Conservation (phyloP, 441 rosid species). For the Arabidopsis hybrid region DNA sequence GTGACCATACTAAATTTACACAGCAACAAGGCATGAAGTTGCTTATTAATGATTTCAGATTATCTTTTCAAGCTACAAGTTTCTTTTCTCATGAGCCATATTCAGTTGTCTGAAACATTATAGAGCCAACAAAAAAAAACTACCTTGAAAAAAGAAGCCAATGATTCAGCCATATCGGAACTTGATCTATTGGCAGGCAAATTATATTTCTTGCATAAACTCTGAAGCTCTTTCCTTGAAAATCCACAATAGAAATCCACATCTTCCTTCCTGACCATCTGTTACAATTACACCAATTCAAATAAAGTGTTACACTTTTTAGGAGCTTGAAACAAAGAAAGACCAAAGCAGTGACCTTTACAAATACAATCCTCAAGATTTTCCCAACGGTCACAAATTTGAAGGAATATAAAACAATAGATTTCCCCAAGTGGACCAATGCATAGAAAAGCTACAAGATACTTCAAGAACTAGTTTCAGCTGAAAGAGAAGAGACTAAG, state of each 20-base stretch:
- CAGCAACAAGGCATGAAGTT: conserved; percentile 9
- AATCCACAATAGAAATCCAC: conserved; percentile 51
- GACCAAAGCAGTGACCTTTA: conserved; percentile 22
- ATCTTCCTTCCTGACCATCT: conserved; percentile 60
- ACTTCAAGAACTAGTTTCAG: conserved; percentile 14
- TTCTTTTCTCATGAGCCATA: background rate
- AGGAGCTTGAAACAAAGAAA: conserved; percentile 5
- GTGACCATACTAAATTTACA: conserved; percentile 16
- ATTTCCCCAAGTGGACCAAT: background rate
- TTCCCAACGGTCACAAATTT: conserved; percentile 42
- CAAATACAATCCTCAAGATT: conserved; percentile 8
- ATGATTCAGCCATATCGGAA: conserved; percentile 65
- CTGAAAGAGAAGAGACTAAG: conserved; percentile 2
- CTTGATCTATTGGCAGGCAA: conserved; percentile 78
- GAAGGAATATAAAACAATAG: conserved; percentile 16
- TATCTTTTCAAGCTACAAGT: background rate
- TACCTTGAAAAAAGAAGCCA: conserved; percentile 63
- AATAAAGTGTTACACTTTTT: background rate
- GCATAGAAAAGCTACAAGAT: background rate
- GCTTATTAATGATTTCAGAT: conserved; percentile 24
- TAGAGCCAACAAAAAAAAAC: no score
- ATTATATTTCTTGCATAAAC: conserved; percentile 68
- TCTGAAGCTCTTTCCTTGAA: conserved; percentile 80
- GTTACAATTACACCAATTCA: conserved; percentile 36
- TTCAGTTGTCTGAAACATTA: background rate